Conservation (phyloP, 768 basidiomycete genomes). For the Cubamyces lactineus region DNA sequence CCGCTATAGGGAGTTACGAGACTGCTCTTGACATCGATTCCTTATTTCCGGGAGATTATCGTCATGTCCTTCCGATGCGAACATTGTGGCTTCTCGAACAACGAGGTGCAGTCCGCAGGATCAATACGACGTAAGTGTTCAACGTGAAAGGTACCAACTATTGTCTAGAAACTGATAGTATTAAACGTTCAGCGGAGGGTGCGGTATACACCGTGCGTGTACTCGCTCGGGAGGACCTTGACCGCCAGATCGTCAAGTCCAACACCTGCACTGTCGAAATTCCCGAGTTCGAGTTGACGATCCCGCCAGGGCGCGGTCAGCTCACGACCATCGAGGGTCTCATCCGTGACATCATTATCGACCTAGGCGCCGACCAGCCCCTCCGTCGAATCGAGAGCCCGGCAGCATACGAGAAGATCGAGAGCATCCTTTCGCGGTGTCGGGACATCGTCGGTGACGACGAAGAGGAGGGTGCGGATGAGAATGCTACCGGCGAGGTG, state of each 20-base stretch:
- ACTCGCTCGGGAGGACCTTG: conserved; percentile 72
- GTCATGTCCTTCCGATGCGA: conserved; percentile 97
- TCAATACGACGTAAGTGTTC: conserved; percentile 71
- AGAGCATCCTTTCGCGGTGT: conserved; percentile 70
- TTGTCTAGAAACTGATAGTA: background rate
- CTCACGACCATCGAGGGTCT: conserved; percentile 97
- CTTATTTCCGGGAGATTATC: conserved; percentile 93
- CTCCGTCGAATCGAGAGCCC: conserved; percentile 81
- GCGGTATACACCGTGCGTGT: conserved; percentile 80
- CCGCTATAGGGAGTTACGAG: conserved; percentile 78
- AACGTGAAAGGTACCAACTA: background rate
- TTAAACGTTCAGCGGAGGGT: conserved; percentile 67
- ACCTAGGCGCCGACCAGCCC: conserved; percentile 82
- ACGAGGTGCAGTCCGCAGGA: conserved; percentile 92
- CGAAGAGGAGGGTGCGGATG: conserved; percentile 52
- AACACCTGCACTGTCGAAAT: conserved; percentile 78
- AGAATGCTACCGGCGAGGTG: conserved; percentile 31
- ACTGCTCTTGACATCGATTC: conserved; percentile 89
- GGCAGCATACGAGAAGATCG: conserved; percentile 70
- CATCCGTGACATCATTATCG: conserved; percentile 77
- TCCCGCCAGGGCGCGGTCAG: conserved; percentile 87
- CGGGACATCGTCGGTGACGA: conserved; percentile 61
- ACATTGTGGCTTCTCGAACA: conserved; percentile 87
- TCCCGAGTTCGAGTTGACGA: conserved; percentile 88
- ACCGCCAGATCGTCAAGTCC: conserved; percentile 94